These are phyloP conservation scores for Candida tropicalis DNA, from an alignment of 1,139 yeast species.

Conservation along the genomic window DNA sequence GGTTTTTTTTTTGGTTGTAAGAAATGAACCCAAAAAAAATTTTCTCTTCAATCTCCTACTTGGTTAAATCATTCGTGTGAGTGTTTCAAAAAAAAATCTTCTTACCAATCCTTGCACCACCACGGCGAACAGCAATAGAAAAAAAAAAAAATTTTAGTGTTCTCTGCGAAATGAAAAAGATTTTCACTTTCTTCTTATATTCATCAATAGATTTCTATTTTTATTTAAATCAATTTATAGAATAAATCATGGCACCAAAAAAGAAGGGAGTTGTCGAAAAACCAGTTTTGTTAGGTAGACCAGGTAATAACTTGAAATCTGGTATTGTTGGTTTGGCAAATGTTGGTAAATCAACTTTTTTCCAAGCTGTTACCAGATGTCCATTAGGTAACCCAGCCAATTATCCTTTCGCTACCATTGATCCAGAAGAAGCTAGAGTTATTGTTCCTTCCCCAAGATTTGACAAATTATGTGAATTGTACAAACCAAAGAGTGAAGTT, in stretches of 20 bases:
- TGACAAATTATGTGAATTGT: constrained; percentile 69
- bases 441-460: constrained; percentile 93
- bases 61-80: constrained; percentile 4
- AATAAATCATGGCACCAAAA: constrained; percentile 81
- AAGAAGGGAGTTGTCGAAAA: constrained; percentile 82
- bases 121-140: neutral
- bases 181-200: constrained; percentile 4
- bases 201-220: too few relatives aligned
- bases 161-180: constrained; percentile 10
- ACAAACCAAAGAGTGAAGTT: constrained; percentile 83
- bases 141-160: neutral
- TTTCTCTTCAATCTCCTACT: constrained; percentile 1
- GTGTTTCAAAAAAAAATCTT: constrained; percentile 1
- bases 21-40: constrained; percentile 5
- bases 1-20: constrained; percentile 2
- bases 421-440: constrained; percentile 98
- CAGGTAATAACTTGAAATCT: constrained; percentile 94
- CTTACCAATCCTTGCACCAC: constrained; percentile 3
- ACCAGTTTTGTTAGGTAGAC: constrained; percentile 93
- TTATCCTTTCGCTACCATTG: constrained; percentile 98
- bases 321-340: constrained; percentile 98
- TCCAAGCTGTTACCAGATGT: constrained; percentile 85
- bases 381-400: constrained; percentile 98
- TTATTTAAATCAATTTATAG: constrained; percentile 9
- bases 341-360: constrained; percentile 92